Evolutionary conservation across 768 basidiomycete genomes (phyloP).

Genomic region (Russula emetica): DNA sequence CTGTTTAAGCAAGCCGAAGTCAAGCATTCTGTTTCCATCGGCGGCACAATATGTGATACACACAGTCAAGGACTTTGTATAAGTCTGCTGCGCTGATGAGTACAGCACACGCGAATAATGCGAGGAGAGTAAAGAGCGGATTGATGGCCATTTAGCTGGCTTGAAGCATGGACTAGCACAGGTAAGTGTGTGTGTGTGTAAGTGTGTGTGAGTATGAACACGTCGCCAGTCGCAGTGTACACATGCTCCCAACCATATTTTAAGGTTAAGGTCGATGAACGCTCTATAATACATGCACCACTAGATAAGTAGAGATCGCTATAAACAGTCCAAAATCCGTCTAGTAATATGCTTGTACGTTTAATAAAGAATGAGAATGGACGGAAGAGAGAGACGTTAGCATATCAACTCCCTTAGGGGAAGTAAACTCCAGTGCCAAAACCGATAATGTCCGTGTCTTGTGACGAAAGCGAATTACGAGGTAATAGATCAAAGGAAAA

Average conservation of each 20-base stretch:
- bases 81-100: slow-evolving; percentile 58
- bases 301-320: neutral
- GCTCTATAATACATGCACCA: neutral
- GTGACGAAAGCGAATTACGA: slow-evolving; percentile 1
- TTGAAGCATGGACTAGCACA: slow-evolving; percentile 22
- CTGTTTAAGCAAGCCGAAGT: slow-evolving; percentile 34
- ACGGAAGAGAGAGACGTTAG: neutral
- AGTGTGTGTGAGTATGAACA: neutral
- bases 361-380: slow-evolving; percentile 2
- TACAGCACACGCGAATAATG: slow-evolving; percentile 35
- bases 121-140: slow-evolving; percentile 32
- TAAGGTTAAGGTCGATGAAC: slow-evolving; percentile 18
- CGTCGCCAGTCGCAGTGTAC: slow-evolving; percentile 1
- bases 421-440: neutral
- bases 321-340: slow-evolving; percentile 8
- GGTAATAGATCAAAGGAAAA: slow-evolving; percentile 14
- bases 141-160: slow-evolving; percentile 31
- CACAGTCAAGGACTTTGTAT: slow-evolving; percentile 80
- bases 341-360: slow-evolving; percentile 7
- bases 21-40: slow-evolving; percentile 20
- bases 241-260: slow-evolving; percentile 16
- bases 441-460: neutral
- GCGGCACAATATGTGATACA: slow-evolving; percentile 40
- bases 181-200: neutral
- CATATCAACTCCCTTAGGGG: neutral